Base-by-base conservation (phyloP, 148 eudicot species). In the Camellia granthamiana region DNA sequence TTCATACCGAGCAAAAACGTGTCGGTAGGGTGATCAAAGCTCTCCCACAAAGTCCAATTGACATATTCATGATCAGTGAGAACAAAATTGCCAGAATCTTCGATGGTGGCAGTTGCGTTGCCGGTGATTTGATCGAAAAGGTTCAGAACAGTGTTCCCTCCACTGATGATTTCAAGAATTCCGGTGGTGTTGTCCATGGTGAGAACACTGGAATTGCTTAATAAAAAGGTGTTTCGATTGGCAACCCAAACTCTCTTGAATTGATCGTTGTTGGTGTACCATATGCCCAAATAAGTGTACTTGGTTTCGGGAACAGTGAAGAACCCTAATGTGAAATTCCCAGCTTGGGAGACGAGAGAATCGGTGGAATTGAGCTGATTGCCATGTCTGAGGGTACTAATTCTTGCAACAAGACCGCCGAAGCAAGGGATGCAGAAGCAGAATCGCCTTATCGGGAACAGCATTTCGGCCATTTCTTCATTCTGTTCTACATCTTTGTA, bases 261-360 rank as follows among this genome's bases (percentile, higher is more conserved):
- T 3, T 16, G 38, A 15, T 64, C 69, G 10, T 51, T 59, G 13
- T 10, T 59, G 46, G 79, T 84, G 71, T 77, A 81, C 74, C 63
- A 84, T 56, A 77, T 77, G 10, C 83, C 84, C 12, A 81, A 41
- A 41, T 84, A 84, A 60, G 56, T 61, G 63, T 23, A 16, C 6
- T 70, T 75, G 8, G 80, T 65, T 15, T 69, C 9, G 2, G 14
- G 2, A 2, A 73, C 43, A 8, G 30, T 78, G 76, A 77, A 77
- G 74, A 81, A 80, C 47, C 81, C 76, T 51, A 84, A 64, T 14
- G 78, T 72, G 71, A 84, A 84, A 0, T 55, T 78, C 30, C 85
- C 85, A 64, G 43, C 21, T 5, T 64, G 41, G 14, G 85, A 83
- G 41, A 78, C 81, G 6, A 83, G 85, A 5, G 6, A 15, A 7